A percentile compares a stretch with the other conserved stretches of the same genome.
Conservation (phyloP, 768 basidiomycete species). For the Russula abietina region DNA sequence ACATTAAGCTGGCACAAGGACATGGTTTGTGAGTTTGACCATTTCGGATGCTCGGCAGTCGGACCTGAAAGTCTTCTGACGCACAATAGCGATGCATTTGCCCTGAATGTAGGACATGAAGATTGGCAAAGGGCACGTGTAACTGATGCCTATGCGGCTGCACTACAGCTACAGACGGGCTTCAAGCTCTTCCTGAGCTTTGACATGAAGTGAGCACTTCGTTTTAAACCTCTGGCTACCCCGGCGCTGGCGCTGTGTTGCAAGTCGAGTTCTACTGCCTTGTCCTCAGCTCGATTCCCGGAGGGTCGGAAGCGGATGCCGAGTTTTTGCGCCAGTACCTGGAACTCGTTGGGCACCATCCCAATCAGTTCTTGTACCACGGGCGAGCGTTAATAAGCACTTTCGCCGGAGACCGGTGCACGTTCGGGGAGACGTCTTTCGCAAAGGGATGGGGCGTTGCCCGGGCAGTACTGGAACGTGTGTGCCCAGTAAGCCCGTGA, state of each 20-base stretch:
- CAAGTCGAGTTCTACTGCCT: background rate
- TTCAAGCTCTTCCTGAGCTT: conserved; percentile 37
- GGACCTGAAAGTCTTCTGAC: background rate
- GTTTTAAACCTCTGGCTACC: background rate
- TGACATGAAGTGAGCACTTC: conserved; percentile 33
- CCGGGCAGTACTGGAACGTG: conserved; percentile 27
- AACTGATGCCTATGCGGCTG: conserved; percentile 42
- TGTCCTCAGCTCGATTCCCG: conserved; percentile 32
- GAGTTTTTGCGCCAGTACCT: conserved; percentile 29
- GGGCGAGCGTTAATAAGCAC: conserved; percentile 34
- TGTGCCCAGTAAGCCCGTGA: conserved; percentile 30
- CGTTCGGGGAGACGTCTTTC: conserved; percentile 29
- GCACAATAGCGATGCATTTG: conserved; percentile 9
- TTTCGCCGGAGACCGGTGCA: conserved; percentile 36
- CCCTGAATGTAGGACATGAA: conserved; percentile 28
- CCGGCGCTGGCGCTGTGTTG: too few relatives aligned
- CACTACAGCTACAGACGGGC: conserved; percentile 35
- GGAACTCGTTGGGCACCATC: conserved; percentile 28
- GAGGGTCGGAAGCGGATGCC: conserved; percentile 19
- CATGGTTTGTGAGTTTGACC: conserved; percentile 5
- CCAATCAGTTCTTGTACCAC: conserved; percentile 31
- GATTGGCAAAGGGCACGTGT: conserved; percentile 28
- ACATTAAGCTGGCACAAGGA: conserved; percentile 13
- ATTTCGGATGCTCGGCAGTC: too few relatives aligned
- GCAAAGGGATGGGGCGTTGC: conserved; percentile 30